Evolutionary conservation across 2,329 filamentous ascomycete genomes (phyloP).

Genomic region (Colletotrichum scovillei): DNA sequence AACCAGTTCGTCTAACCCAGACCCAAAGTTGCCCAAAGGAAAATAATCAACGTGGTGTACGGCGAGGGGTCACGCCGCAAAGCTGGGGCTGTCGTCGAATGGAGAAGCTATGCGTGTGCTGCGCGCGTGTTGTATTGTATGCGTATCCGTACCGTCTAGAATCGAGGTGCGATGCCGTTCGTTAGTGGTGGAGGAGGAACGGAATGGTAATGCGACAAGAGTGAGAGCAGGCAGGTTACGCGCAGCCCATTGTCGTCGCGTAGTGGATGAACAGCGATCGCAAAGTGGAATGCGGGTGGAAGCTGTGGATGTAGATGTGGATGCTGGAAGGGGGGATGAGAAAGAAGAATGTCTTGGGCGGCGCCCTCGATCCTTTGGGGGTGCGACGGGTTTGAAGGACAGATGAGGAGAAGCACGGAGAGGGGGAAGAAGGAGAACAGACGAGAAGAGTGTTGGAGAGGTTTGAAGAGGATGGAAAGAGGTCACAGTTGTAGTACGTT

Average conservation of each 20-base stretch:
- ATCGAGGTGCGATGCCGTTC: conserved; percentile 30
- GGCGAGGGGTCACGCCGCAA: conserved; percentile 29
- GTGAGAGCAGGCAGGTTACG: conserved; percentile 42
- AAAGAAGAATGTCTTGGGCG: conserved; percentile 10
- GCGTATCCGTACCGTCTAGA: conserved; percentile 19
- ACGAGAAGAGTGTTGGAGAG: conserved; percentile 35
- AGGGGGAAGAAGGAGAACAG: conserved; percentile 19
- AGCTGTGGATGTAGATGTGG: conserved; percentile 2
- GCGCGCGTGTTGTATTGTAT: conserved; percentile 24
- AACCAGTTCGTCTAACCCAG: conserved; percentile 54
- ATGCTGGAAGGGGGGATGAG: neutral
- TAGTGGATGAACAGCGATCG: conserved; percentile 20
- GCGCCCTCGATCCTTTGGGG: conserved; percentile 16
- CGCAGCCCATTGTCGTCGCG: conserved; percentile 48
- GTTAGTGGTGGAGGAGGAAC: conserved; percentile 38
- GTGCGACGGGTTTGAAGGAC: conserved; percentile 15
- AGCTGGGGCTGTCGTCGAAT: conserved; percentile 15
- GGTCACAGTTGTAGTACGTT: conserved; percentile 33
- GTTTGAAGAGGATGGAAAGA: conserved; percentile 36
- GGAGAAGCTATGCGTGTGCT: conserved; percentile 7
- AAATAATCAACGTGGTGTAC: conserved; percentile 37
- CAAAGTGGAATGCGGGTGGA: conserved; percentile 25
- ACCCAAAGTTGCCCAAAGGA: conserved; percentile 42
- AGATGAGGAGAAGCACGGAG: conserved; percentile 33
- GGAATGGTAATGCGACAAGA: conserved; percentile 34